These are phyloP conservation scores for Monilinia fructicola DNA, from an alignment of 2,329 filamentous ascomycete species.

Conservation along the genomic window DNA sequence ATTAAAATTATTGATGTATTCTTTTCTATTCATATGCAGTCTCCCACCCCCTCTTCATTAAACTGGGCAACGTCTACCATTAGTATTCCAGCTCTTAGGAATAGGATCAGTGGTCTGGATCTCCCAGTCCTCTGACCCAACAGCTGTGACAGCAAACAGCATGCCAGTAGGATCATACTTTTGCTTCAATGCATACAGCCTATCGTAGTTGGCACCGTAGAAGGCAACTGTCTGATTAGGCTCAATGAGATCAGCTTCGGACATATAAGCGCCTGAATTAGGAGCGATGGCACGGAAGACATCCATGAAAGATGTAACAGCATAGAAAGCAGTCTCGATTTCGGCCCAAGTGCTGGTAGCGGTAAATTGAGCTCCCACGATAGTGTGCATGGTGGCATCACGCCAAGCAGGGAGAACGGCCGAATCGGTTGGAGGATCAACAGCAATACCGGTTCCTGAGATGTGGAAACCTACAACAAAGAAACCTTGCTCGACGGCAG, in stretches of 20 bases:
- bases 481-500: conserved; percentile 41
- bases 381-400: conserved; percentile 27
- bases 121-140: conserved; percentile 43
- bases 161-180: conserved; percentile 28
- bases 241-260: conserved; percentile 25
- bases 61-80: conserved; percentile 15
- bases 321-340: conserved; percentile 46
- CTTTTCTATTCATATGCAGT: neutral
- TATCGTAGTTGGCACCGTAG: conserved; percentile 42
- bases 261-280: conserved; percentile 21
- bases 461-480: conserved; percentile 40
- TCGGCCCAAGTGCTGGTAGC: conserved; percentile 47
- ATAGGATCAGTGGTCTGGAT: conserved; percentile 24
- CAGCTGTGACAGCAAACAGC: conserved; percentile 28
- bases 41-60: neutral
- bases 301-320: conserved; percentile 29
- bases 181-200: conserved; percentile 32
- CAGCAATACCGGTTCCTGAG: conserved; percentile 18
- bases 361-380: conserved; percentile 24
- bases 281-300: conserved; percentile 27
- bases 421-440: conserved; percentile 33
- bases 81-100: conserved; percentile 23
- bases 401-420: conserved; percentile 42
- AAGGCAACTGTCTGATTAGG: conserved; percentile 37
- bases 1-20: neutral